phyloP scores from a whole-genome alignment of 2,329 filamentous ascomycete genomes.

The Thyridium curvatum region DNA sequence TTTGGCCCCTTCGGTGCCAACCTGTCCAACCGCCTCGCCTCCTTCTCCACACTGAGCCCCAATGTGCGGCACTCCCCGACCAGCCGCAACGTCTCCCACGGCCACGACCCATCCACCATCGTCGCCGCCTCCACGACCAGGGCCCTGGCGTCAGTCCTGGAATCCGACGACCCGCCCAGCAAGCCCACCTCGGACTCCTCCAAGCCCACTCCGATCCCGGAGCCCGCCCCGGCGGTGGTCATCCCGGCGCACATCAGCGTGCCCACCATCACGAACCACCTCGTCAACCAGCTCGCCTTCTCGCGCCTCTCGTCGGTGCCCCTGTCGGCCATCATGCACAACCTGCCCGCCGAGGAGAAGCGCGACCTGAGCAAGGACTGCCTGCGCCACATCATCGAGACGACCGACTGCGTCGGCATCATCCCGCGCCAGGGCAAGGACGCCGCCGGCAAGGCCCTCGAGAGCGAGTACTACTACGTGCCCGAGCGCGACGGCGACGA shows the following conservation, averaged over 20 bases:
- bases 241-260: slow-evolving; percentile 25
- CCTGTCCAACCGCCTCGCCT: slow-evolving; percentile 73
- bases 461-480: slow-evolving; percentile 96
- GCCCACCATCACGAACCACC: slow-evolving; percentile 67
- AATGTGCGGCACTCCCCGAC: slow-evolving; percentile 22
- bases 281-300: slow-evolving; percentile 92
- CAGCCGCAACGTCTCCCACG: no score
- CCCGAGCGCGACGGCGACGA: slow-evolving; percentile 79
- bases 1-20: slow-evolving; percentile 88
- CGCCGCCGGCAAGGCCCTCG: slow-evolving; percentile 84
- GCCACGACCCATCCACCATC: slow-evolving; percentile 9
- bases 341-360: slow-evolving; percentile 66
- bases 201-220: slow-evolving; percentile 6
- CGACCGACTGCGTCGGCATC: slow-evolving; percentile 74
- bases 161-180: not conserved
- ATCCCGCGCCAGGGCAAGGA: slow-evolving; percentile 91
- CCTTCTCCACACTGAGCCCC: slow-evolving; percentile 66
- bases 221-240: slow-evolving; percentile 23
- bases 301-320: slow-evolving; percentile 89
- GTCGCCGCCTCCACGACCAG: not conserved
- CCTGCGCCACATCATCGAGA: slow-evolving; percentile 67
- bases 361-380: slow-evolving; percentile 53
- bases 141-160: not conserved
- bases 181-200: slow-evolving; percentile 3
- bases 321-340: slow-evolving; percentile 79